Conservation (phyloP, 208 protist species). For the Willaertia magna region DNA sequence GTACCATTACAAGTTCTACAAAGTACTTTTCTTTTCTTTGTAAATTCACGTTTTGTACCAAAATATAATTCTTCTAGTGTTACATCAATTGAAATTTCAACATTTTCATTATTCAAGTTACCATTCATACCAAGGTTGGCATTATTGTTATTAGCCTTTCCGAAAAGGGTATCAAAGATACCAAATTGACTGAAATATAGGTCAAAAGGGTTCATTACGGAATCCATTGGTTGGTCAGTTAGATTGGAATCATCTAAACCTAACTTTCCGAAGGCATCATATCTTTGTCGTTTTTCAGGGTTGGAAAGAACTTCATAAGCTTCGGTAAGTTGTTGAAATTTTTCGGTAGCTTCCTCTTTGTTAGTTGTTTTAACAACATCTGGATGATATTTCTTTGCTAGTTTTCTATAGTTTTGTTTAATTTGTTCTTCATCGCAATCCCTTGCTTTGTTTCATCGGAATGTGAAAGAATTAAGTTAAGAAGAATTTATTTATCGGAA, state of each 20-base stretch:
- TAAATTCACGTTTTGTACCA: constrained; percentile 85
- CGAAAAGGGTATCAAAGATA: not conserved
- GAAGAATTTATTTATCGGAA: no score
- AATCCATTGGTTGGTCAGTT: not conserved
- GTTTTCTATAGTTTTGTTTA: not conserved
- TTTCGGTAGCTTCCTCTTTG: not conserved
- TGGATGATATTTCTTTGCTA: not conserved
- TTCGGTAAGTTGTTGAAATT: not conserved
- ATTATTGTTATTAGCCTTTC: not conserved
- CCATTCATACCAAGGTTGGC: not conserved
- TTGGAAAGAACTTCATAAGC: not conserved
- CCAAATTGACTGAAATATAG: not conserved
- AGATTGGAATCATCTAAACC: not conserved
- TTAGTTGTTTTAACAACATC: not conserved
- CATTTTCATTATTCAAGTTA: constrained; percentile 57
- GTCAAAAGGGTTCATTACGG: not conserved
- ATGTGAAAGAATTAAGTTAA: no score
- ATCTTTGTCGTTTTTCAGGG: not conserved
- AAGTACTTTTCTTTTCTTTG: constrained; percentile 59
- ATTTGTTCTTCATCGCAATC: not conserved
- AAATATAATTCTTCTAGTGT: constrained; percentile 92
- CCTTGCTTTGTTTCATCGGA: no score
- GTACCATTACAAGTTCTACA: constrained; percentile 64
- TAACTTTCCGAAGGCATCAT: not conserved
- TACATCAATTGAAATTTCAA: constrained; percentile 79